Evolutionary conservation across 371 early-diverging fungal species (phyloP), one percentile per base, ranked within the genome.

Genomic region (Lichtheimia corymbifera): DNA sequence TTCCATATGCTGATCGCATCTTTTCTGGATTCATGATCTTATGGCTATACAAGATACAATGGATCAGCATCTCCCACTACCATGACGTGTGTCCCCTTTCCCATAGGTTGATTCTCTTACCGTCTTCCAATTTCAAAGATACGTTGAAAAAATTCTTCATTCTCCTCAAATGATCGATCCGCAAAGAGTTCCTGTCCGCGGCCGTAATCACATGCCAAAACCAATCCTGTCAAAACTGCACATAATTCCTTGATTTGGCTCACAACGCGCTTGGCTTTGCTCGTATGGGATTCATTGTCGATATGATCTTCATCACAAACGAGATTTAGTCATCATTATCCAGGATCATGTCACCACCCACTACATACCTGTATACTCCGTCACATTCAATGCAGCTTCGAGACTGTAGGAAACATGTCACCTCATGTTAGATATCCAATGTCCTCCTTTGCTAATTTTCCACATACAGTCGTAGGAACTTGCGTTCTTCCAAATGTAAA

Each of bases 21-120:
- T 94, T 94, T 71, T 97, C 97, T 0, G 98, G 98, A 62, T 97
- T 98, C 95, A 95, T 94, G 65, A 97, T 94, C 79, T 98, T 98
- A 74, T 98, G 92, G 40, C 80, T 72, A 45, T 22, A 20, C 45
- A 45, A 54, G 4, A 25, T 24, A 12, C 22, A 4, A 24, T 47
- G 5, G 35, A 43, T 28, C 4, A 50, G 17, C 25, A 17, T 35
- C 35, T 35, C 9, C 2, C 15, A 9, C 24, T 50, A 17, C 44
- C 43, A n/a, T 13, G 13, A 35, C n/a, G n/a, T 12, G 18, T 3
- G 13, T 45, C 47, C 11, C 14, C 20, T 45, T 22, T 49, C 24
- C 22, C 13, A 28, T 51, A 51, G 22, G 17, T 3, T 5, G 5
- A n/a, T 52, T 6, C 20, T 43, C 57, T 56, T 63, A 73, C 69